Evolutionary conservation across 306 rosid genomes (phyloP), one percentile per base, ranked within the genome.

Genomic region (Quercus parvula): DNA sequence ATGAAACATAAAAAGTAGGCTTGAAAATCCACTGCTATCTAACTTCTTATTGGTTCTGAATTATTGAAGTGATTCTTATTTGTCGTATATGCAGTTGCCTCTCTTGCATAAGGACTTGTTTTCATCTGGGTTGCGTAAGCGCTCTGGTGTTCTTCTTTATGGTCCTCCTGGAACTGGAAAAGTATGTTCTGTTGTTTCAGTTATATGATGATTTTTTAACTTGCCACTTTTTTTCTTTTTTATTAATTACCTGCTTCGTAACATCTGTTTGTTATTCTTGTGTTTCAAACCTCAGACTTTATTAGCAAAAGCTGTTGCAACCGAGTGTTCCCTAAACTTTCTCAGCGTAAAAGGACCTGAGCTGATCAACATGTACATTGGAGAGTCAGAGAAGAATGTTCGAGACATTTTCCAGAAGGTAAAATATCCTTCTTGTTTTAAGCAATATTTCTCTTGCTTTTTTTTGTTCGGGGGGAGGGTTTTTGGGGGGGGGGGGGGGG

Each of bases 151-250:
- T 79, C 99, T 95, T 77, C 81, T 93, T 28, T 93, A 93, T 76
- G 99, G 99, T 8, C 99, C 98, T 12, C 97, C 99, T 52, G 98
- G 99, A 80, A 95, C 99, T 70, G 98, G 99, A 71, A 95, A 93
- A 86, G 99, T 95, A 88, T 81, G 90, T 84, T 61, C 27, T 58
- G 12, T 57, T 46, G 68, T 63, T 70, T 77, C 70, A 71, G 5
- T 18, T 61, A 51, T 49, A 33, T 14, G 18, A 74, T 73, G 85
- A 70, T 59, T 28, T 56, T 75, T 77, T 69, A 75, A 68, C 49
- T 61, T 33, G 15, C 52, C 27, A 18, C n/a, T 22, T 49, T 75
- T 28, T 73, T 24, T 72, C 33, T 64, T 44, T 27, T 44, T 62
- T 38, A 62, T 75, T 75, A 67, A 64, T 6, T 8, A 59, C 73